Evolutionary conservation across 1,284 basidiomycete species (phyloP), one percentile per base, ranked within the genome.

Genomic region (Puccinia hordei): DNA sequence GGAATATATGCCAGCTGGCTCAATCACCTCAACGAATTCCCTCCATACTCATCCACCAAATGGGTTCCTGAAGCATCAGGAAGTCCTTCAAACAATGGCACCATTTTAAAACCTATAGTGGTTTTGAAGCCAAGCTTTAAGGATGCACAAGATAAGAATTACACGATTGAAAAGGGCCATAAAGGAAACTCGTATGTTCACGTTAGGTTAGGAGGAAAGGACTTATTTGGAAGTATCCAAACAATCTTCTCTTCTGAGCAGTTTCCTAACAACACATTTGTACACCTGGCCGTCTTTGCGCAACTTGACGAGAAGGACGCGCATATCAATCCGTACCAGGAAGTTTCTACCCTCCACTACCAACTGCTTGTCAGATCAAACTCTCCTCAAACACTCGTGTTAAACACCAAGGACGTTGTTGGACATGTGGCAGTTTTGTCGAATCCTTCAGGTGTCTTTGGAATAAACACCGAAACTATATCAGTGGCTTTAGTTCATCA

Each of bases 191-290:
- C 61, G n/a, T 65, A 65, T 27, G 30, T 65, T 19, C 61, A 65
- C n/a, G 10, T 65, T 33, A 41, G 61, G 30, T 27, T 35, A 27
- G 61, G 61, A 65, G 61, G 33, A 35, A 65, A 65, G 9, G 38
- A 65, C 38, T 65, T 35, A 15, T 65, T 65, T 38, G 61, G 61
- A 41, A 65, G 61, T 65, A 65, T 65, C 17, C 30, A 65, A 65
- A 19, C 38, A 65, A 41, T 65, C 12, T 65, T 65, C n/a, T 12
- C 61, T 19, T 35, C 30, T 10, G 61, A 65, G 30, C 61, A 65
- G n/a, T 24, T 65, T 38, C 61, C 61, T 35, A 65, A 65, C 22
- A 27, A 17, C 15, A 65, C 30, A n/a, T 65, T 65, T 65, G 61
- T 35, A 12, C 33, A 65, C 12, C 24, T 65, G 33, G 61, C 10